A percentile compares a stretch with the other conserved stretches of the same genome.
Conservation (phyloP, 2,329 filamentous ascomycete genomes). For the Albophoma yamanashiensis region DNA sequence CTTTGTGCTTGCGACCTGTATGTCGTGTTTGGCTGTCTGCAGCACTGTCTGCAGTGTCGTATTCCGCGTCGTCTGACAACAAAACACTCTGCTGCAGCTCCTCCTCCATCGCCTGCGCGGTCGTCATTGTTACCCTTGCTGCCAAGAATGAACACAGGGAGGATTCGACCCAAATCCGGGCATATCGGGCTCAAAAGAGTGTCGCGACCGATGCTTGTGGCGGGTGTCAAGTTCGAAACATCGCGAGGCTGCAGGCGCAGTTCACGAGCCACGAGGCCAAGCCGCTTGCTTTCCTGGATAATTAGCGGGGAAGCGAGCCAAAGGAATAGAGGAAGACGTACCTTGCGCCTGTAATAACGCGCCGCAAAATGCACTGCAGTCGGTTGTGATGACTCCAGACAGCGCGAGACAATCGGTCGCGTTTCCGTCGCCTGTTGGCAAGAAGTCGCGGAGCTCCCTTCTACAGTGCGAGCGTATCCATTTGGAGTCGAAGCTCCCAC, state of each 20-base stretch:
- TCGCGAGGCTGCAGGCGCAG: slow-evolving; percentile 4
- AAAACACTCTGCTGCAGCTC: slow-evolving; percentile 46
- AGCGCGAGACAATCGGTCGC: slow-evolving; percentile 6
- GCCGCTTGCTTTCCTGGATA: slow-evolving; percentile 1
- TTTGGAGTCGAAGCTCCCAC: background rate
- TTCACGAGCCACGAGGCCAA: slow-evolving; percentile 4
- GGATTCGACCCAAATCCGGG: slow-evolving; percentile 7
- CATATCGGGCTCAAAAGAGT: slow-evolving; percentile 17
- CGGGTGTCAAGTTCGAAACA: slow-evolving; percentile 12
- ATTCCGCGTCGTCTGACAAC: slow-evolving; percentile 38
- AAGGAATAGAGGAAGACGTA: background rate
- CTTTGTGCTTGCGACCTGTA: slow-evolving; percentile 6
- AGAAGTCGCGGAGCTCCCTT: slow-evolving; percentile 4
- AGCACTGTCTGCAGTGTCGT: slow-evolving; percentile 21
- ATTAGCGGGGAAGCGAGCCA: slow-evolving; percentile 2
- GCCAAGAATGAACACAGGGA: slow-evolving; percentile 9
- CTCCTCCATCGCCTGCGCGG: slow-evolving; percentile 44
- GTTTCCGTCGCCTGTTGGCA: slow-evolving; percentile 3
- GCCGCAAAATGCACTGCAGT: background rate
- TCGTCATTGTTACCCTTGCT: slow-evolving; percentile 31
- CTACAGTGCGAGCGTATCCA: slow-evolving; percentile 8
- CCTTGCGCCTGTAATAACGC: slow-evolving; percentile 3
- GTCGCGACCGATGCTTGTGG: slow-evolving; percentile 12
- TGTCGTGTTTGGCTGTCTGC: slow-evolving; percentile 15
- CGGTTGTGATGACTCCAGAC: background rate